These are phyloP conservation scores for Neurospora sp. DNA, from an alignment of 495 filamentous ascomycete genomes.

Conservation along the genomic window DNA sequence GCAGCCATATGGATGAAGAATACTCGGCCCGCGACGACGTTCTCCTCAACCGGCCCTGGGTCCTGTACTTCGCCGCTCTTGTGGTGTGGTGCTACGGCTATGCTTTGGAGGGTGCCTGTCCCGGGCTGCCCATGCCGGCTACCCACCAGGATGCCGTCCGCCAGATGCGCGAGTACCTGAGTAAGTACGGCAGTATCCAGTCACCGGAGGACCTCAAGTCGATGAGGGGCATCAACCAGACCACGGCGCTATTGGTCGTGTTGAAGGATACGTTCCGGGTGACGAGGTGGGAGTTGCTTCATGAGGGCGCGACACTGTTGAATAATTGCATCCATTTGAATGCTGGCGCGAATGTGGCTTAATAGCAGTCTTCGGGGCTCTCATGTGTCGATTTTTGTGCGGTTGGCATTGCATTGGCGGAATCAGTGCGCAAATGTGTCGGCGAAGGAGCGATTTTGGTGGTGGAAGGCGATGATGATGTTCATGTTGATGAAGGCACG, in stretches of 20 bases:
- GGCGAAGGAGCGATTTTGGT: background rate
- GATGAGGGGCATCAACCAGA: conserved; percentile 70
- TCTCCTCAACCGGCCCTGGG: conserved; percentile 88
- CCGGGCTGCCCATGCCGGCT: conserved; percentile 34
- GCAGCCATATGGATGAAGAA: conserved; percentile 19
- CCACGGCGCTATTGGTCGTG: conserved; percentile 72
- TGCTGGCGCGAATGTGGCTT: conserved; percentile 17
- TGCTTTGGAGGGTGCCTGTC: conserved; percentile 74
- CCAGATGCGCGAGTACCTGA: conserved; percentile 74
- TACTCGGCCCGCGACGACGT: conserved; percentile 87
- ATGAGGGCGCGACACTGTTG: conserved; percentile 74
- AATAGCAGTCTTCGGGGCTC: background rate
- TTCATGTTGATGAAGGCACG: background rate
- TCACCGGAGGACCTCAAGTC: conserved; percentile 71
- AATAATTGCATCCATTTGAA: conserved; percentile 62
- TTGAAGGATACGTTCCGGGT: conserved; percentile 70
- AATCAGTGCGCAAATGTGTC: background rate
- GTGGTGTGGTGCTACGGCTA: conserved; percentile 95
- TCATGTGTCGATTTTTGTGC: background rate
- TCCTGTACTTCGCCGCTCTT: conserved; percentile 86
- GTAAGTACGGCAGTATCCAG: conserved; percentile 60
- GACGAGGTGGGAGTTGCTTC: conserved; percentile 83
- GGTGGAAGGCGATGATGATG: background rate
- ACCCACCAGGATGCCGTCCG: conserved; percentile 54
- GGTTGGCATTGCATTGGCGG: background rate